Percentiles rank a stretch among this genome's conserved stretches.
Evolutionary conservation across 345 rosid species (phyloP).

Genomic region (Viola odorata): DNA sequence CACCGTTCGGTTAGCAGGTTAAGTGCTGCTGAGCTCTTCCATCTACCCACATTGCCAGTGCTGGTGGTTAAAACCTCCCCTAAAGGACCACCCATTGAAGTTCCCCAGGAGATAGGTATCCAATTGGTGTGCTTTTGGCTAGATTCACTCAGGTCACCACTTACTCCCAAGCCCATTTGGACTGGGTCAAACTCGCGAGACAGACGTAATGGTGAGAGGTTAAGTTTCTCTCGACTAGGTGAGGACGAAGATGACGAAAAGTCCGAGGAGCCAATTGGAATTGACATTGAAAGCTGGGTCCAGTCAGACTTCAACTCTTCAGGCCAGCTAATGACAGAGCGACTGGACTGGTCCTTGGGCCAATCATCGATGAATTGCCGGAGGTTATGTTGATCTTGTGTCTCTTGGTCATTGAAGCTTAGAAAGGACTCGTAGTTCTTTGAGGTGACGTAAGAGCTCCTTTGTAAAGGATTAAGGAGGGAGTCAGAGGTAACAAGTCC

Average conservation of each 20-base stretch:
- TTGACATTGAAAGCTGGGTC: conserved; percentile 72
- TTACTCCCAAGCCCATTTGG: conserved; percentile 36
- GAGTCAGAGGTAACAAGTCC: conserved; percentile 50
- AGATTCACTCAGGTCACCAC: conserved; percentile 15
- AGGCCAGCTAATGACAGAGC: conserved; percentile 36
- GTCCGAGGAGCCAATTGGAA: conserved; percentile 40
- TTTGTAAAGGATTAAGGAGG: conserved; percentile 37
- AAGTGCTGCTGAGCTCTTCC: conserved; percentile 26
- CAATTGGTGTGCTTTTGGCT: conserved; percentile 36
- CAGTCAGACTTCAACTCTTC: conserved; percentile 53
- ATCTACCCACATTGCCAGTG: conserved; percentile 13
- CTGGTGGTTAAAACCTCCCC: conserved; percentile 55
- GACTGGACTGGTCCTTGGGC: conserved; percentile 34
- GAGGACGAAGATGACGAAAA: conserved; percentile 41
- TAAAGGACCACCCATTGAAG: conserved; percentile 55
- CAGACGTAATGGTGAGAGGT: conserved; percentile 45
- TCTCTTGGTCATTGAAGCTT: conserved; percentile 23
- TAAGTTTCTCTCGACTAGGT: conserved; percentile 30
- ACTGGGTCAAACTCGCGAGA: conserved; percentile 39
- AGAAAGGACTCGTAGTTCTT: conserved; percentile 23
- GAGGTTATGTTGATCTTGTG: conserved; percentile 26
- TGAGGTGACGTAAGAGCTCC: conserved; percentile 21
- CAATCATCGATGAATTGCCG: conserved; percentile 39
- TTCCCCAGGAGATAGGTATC: conserved; percentile 52
- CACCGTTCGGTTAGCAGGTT: conserved; percentile 29